Evolutionary conservation across 176 grass and related monocot genomes (phyloP), one percentile per base, ranked within the genome.

Genomic region (Elaeis guineensis): DNA sequence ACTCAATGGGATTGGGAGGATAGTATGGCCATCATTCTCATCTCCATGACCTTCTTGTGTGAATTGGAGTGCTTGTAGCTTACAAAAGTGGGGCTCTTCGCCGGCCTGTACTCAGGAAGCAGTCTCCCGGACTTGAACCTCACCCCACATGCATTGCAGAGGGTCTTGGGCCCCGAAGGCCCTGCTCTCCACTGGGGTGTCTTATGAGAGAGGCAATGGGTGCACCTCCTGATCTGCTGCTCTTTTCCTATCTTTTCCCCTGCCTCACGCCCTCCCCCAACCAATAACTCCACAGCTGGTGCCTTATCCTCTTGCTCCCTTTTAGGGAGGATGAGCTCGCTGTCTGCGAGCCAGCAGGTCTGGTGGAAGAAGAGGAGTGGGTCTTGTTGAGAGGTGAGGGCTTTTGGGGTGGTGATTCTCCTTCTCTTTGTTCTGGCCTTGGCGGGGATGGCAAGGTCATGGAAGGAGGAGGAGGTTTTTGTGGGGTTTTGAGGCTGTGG

Each of bases 1-100:
- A 44, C 35, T 66, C 50, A 54, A 0, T 49, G 58, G 4, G 63
- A 32, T 60, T 80, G 50, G 1, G 57, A 48, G 4, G 73, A 66
- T 20, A 58, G 66, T 6, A 50, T 51, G 39, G 79, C 72, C 9
- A 50, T 58, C 78, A 74, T 75, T 63, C 92, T 88, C 92, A 97
- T 68, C 75, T 91, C 84, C 87, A 97, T 69, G 21, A 97, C 92
- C 72, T 97, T 97, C 80, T 87, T 90, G 75, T 97, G 92, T 12
- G 87, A 97, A 56, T 97, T 97, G 50, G 92, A 97, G 82, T 97
- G 92, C 76, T 88, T 76, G 69, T 65, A 72, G 58, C 70, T 92
- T 71, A 85, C 81, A 25, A 83, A 98, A 56, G 93, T 92, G 7
- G 93, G 87, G 73, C 93, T 98, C 64, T 98, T 98, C 52, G 82